These are phyloP conservation scores for Lachnellula cervina DNA, from an alignment of 2,329 filamentous ascomycete genomes.

Conservation along the genomic window DNA sequence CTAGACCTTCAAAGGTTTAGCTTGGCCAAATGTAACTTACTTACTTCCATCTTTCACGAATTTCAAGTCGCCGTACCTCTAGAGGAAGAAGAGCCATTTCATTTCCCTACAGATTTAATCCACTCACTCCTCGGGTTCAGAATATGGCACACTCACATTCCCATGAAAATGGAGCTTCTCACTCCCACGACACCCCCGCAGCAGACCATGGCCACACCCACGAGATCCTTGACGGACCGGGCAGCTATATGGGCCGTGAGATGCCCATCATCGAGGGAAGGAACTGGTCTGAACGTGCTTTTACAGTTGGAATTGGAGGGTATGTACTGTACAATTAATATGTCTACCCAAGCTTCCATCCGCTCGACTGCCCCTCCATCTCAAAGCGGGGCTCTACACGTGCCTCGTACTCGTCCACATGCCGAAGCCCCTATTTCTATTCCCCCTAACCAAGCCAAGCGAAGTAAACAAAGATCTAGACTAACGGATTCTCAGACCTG, in stretches of 20 bases:
- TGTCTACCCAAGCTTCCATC: not conserved
- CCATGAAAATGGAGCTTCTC: constrained; percentile 42
- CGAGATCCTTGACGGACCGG: constrained; percentile 90
- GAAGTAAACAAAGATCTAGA: not conserved
- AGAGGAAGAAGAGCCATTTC: not conserved
- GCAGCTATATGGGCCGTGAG: constrained; percentile 83
- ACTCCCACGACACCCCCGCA: constrained; percentile 47
- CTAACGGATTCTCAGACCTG: constrained; percentile 57
- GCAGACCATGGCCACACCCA: constrained; percentile 89
- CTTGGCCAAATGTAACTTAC: not conserved
- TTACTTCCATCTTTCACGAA: not conserved
- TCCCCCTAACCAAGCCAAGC: not conserved
- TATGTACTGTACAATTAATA: constrained; percentile 37
- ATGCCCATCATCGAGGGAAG: constrained; percentile 89
- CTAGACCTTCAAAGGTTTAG: not conserved
- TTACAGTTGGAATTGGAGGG: constrained; percentile 98
- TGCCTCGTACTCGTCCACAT: constrained; percentile 1
- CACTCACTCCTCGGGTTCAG: not conserved
- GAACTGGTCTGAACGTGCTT: constrained; percentile 82
- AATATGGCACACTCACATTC: constrained; percentile 18
- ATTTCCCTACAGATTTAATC: not conserved
- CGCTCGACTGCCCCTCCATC: not conserved
- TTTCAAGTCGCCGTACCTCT: not conserved
- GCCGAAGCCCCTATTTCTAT: not conserved
- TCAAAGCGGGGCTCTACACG: constrained; percentile 14